phyloP scores from a whole-genome alignment of 305 asterid genomes.

The Rubia tinctorum region DNA sequence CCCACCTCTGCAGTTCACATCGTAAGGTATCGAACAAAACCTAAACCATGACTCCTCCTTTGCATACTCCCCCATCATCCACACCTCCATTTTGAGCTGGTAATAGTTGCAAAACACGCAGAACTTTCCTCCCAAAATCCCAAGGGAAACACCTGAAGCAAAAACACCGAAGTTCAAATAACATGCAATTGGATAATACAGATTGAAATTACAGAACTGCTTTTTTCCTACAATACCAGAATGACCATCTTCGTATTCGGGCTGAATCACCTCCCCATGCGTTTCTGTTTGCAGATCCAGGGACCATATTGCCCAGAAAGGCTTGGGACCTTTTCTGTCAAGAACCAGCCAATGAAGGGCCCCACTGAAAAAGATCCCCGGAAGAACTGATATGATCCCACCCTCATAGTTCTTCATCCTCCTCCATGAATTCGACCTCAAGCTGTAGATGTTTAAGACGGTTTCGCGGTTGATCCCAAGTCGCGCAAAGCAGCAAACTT shows the following conservation, averaged over 20 bases:
- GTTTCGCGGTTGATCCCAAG: conserved; percentile 15
- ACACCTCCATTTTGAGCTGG: conserved; percentile 18
- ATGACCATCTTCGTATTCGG: conserved; percentile 28
- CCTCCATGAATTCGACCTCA: conserved; percentile 41
- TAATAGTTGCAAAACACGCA: conserved; percentile 28
- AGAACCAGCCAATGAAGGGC: conserved; percentile 39
- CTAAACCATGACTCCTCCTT: conserved; percentile 45
- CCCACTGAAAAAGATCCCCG: conserved; percentile 41
- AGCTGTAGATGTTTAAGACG: conserved; percentile 34
- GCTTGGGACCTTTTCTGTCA: neutral
- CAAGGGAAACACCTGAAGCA: conserved; percentile 13
- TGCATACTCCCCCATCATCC: conserved; percentile 53
- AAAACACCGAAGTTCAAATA: neutral
- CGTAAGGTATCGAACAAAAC: conserved; percentile 27
- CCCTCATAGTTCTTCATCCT: conserved; percentile 28
- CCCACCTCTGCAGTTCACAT: neutral
- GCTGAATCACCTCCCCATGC: conserved; percentile 37
- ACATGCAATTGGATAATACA: no score
- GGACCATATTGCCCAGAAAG: conserved; percentile 32
- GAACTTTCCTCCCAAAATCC: conserved; percentile 37
- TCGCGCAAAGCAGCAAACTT: conserved; percentile 29
- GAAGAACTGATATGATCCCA: conserved; percentile 24
- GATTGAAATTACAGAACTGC: no score
- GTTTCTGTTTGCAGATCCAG: conserved; percentile 38
- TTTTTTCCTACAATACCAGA: neutral